These are phyloP conservation scores for Microdochium bolleyi DNA, from an alignment of 2,329 filamentous ascomycete species.

Conservation along the genomic window DNA sequence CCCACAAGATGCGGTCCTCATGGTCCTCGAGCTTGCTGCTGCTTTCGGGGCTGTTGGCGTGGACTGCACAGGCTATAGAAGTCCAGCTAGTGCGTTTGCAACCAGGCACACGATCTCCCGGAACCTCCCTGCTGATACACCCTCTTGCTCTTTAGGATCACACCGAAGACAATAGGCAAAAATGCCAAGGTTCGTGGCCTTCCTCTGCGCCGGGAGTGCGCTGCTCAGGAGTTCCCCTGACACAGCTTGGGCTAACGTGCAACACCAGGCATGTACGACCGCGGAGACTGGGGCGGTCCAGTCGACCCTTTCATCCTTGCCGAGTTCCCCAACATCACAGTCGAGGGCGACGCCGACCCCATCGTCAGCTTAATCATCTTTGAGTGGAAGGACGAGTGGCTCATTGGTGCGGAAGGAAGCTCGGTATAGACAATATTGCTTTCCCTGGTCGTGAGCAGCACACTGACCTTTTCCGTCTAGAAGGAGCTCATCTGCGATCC, in stretches of 20 bases:
- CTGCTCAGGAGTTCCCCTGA: too few relatives aligned
- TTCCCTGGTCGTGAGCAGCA: neutral
- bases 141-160: conserved; percentile 50
- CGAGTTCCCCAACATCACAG: conserved; percentile 61
- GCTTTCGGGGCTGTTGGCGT: conserved; percentile 17
- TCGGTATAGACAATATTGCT: neutral
- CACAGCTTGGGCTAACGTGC: neutral
- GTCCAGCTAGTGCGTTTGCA: conserved; percentile 41
- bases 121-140: conserved; percentile 1
- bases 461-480: conserved; percentile 17
- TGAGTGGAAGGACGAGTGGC: conserved; percentile 79
- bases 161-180: conserved; percentile 67
- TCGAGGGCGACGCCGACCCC: conserved; percentile 58
- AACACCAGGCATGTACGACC: conserved; percentile 80
- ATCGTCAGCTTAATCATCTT: conserved; percentile 83
- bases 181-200: conserved; percentile 54
- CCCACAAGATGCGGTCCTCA: neutral
- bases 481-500: conserved; percentile 71
- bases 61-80: conserved; percentile 29
- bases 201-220: neutral
- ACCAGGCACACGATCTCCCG: conserved; percentile 1
- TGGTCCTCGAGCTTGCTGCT: conserved; percentile 32
- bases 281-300: conserved; percentile 77
- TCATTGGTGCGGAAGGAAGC: conserved; percentile 58
- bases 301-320: conserved; percentile 84